These are phyloP conservation scores for Suhomyces tanzawaensis DNA, from an alignment of 805 yeast species.

Conservation along the genomic window DNA sequence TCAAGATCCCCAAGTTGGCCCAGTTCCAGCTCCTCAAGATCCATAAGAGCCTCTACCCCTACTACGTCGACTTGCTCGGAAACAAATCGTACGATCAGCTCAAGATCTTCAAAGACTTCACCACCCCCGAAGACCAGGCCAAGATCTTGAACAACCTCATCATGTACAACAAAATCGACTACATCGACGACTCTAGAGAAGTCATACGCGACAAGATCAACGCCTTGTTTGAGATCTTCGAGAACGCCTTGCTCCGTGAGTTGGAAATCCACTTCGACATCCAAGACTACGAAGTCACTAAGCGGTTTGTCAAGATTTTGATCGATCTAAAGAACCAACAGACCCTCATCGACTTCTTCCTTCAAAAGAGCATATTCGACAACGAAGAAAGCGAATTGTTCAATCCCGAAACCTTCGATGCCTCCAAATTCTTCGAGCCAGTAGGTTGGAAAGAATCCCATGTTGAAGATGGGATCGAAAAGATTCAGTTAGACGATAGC, in stretches of 20 bases:
- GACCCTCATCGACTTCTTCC: conserved; percentile 42
- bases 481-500: not conserved
- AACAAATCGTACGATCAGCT: conserved; percentile 43
- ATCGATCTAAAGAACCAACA: conserved; percentile 39
- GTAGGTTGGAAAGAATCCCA: conserved; percentile 6
- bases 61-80: conserved; percentile 45
- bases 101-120: conserved; percentile 44
- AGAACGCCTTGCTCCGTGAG: conserved; percentile 67
- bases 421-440: conserved; percentile 20
- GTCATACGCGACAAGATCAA: conserved; percentile 43
- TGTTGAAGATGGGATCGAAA: not conserved
- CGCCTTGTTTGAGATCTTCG: conserved; percentile 63
- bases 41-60: conserved; percentile 37
- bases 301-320: conserved; percentile 33
- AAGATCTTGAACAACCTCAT: conserved; percentile 40
- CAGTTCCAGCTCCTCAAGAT: conserved; percentile 39
- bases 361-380: conserved; percentile 42
- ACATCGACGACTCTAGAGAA: conserved; percentile 26
- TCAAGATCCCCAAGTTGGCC: conserved; percentile 29
- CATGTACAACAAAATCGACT: conserved; percentile 37
- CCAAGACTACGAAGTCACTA: conserved; percentile 41
- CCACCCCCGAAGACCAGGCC: conserved; percentile 54
- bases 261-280: conserved; percentile 56
- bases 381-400: conserved; percentile 30
- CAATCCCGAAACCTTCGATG: conserved; percentile 27